phyloP scores from a whole-genome alignment of 148 eudicot species.

The Camellia japonica region DNA sequence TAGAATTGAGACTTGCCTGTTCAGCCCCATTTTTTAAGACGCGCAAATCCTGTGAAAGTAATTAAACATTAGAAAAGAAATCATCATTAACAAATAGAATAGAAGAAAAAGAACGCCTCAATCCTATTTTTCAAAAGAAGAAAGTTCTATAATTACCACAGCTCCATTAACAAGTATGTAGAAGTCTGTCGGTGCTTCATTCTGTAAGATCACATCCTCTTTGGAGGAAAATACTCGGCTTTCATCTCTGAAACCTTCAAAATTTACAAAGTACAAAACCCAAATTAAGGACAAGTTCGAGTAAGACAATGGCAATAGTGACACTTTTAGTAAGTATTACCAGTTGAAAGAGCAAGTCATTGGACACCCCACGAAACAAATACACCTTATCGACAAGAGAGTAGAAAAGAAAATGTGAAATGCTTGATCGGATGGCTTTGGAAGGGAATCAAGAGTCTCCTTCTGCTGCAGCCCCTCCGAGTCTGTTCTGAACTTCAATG shows the following conservation, averaged over 20 bases:
- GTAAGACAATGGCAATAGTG: too few relatives aligned
- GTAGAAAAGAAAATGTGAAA: constrained; percentile 78
- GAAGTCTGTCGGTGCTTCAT: too few relatives aligned
- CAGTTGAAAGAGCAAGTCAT: constrained; percentile 88
- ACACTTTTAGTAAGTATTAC: constrained; percentile 28
- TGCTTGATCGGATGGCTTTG: constrained; percentile 83
- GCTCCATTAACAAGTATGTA: too few relatives aligned
- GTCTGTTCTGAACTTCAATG: constrained; percentile 70
- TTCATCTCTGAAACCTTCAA: too few relatives aligned
- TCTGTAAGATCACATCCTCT: too few relatives aligned
- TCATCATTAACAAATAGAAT: background rate
- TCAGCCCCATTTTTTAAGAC: constrained; percentile 41
- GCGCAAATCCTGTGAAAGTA: constrained; percentile 49
- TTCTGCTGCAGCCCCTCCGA: constrained; percentile 85
- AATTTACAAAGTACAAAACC: too few relatives aligned
- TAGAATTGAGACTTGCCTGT: too few relatives aligned
- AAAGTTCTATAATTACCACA: too few relatives aligned
- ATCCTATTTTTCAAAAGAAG: too few relatives aligned
- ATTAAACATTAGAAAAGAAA: background rate
- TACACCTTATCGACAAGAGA: constrained; percentile 68
- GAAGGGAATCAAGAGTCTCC: constrained; percentile 76
- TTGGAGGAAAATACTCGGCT: too few relatives aligned
- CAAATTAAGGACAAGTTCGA: too few relatives aligned
- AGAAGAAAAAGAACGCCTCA: background rate
- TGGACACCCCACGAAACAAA: constrained; percentile 75